Conservation (phyloP, 257 asterid species). For the Ilex aquifolium region DNA sequence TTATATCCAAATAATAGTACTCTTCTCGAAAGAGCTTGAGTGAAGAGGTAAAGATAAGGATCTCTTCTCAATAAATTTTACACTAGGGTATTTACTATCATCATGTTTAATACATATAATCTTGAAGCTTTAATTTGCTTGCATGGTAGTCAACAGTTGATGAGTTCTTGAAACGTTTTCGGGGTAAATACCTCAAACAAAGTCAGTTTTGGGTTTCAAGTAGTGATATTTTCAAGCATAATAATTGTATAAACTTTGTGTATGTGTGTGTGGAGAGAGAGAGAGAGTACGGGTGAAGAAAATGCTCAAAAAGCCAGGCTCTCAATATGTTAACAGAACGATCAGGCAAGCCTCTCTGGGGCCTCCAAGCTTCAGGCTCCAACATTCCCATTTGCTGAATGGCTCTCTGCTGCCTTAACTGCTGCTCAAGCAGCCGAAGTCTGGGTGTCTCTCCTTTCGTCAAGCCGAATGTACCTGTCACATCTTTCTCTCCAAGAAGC, state of each 20-base stretch:
- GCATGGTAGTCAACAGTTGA: too few species aligned
- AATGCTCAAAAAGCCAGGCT: slow-evolving; percentile 88
- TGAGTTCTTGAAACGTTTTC: too few species aligned
- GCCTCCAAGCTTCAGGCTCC: slow-evolving; percentile 75
- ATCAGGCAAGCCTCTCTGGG: slow-evolving; percentile 83
- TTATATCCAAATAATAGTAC: too few species aligned
- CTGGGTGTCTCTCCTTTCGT: slow-evolving; percentile 84
- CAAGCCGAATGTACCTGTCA: slow-evolving; percentile 20
- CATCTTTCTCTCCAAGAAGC: slow-evolving; percentile 63
- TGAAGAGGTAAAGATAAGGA: too few species aligned
- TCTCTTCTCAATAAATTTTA: too few species aligned
- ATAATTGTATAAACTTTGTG: too few species aligned
- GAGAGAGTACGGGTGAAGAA: slow-evolving; percentile 67
- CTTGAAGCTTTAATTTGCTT: too few species aligned
- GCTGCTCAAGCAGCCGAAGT: slow-evolving; percentile 54
- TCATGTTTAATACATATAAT: too few species aligned
- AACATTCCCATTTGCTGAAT: slow-evolving; percentile 55
- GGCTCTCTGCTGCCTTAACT: slow-evolving; percentile 55
- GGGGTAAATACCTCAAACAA: neutral
- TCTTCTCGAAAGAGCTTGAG: too few species aligned
- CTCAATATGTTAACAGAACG: slow-evolving; percentile 56
- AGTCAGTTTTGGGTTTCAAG: too few species aligned
- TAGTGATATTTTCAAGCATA: too few species aligned
- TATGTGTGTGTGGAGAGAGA: slow-evolving; percentile 1
- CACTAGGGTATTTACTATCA: too few species aligned